phyloP scores from a whole-genome alignment of 192 early-diverging fungal species.

The Geranomyces variabilis region DNA sequence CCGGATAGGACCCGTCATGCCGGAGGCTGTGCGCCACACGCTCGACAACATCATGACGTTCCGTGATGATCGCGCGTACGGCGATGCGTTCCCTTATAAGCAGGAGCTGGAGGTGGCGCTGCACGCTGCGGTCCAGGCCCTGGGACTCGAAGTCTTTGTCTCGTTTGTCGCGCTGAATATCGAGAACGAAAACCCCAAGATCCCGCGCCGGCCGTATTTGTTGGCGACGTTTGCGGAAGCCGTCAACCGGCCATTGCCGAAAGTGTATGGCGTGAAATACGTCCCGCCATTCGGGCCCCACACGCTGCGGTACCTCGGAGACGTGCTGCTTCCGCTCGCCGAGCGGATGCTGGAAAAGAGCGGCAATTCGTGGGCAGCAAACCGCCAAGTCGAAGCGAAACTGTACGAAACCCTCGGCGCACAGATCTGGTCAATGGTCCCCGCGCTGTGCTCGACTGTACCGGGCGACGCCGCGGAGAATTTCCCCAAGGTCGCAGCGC shows the following conservation, averaged over 20 bases:
- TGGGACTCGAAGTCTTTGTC: conserved; percentile 81
- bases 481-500: conserved; percentile 62
- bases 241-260: conserved; percentile 59
- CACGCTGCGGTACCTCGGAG: conserved; percentile 70
- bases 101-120: conserved; percentile 82
- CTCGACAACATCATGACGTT: conserved; percentile 71
- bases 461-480: conserved; percentile 68
- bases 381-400: conserved; percentile 64
- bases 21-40: conserved; percentile 61
- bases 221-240: conserved; percentile 80
- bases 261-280: neutral
- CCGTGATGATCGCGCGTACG: conserved; percentile 68
- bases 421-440: conserved; percentile 88
- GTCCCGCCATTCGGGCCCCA: conserved; percentile 43
- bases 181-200: conserved; percentile 55
- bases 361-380: conserved; percentile 59
- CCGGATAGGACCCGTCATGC: conserved; percentile 64
- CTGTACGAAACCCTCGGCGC: conserved; percentile 85
- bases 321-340: conserved; percentile 76
- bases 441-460: conserved; percentile 77
- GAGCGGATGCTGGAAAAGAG: conserved; percentile 71
- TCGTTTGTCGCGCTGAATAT: conserved; percentile 83
- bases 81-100: conserved; percentile 79
- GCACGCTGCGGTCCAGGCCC: conserved; percentile 73
- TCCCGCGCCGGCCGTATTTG: conserved; percentile 85